Evolutionary conservation across 108 stramenopile species (phyloP).

Genomic region (Aurantiochytrium sp.): DNA sequence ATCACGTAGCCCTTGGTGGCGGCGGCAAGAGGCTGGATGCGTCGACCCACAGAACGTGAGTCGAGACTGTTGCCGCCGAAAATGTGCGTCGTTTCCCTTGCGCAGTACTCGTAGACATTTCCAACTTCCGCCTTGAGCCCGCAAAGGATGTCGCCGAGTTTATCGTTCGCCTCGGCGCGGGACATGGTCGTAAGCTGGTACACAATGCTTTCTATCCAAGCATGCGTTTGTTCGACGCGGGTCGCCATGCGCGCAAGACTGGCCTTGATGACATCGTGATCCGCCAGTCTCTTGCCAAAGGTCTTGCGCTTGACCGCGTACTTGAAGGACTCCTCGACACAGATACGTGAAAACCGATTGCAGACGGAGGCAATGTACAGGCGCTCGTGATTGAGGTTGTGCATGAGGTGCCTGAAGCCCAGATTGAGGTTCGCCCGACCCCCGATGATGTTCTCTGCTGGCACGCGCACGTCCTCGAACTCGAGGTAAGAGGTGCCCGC

Average conservation of each 20-base stretch:
- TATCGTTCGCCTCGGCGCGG: neutral
- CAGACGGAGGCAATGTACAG: neutral
- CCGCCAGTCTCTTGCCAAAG: neutral
- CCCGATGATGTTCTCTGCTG: neutral
- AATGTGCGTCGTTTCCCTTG: neutral
- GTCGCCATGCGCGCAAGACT: neutral
- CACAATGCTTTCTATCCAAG: neutral
- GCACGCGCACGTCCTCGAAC: neutral
- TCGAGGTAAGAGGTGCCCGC: neutral
- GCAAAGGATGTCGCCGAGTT: neutral
- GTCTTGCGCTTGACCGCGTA: neutral
- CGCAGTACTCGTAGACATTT: neutral
- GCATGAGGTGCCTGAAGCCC: neutral
- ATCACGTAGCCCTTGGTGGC: neutral
- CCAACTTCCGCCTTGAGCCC: neutral
- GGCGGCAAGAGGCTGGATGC: neutral
- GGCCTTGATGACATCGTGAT: neutral
- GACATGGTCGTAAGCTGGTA: neutral
- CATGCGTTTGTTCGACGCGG: neutral
- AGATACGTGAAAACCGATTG: neutral
- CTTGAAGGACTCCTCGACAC: neutral
- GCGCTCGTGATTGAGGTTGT: conserved; percentile 3
- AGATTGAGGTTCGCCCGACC: neutral
- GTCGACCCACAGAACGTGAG: neutral
- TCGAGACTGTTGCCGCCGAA: neutral